phyloP scores from a whole-genome alignment of 805 yeast genomes.

The Wickerhamomyces strasburgensis region DNA sequence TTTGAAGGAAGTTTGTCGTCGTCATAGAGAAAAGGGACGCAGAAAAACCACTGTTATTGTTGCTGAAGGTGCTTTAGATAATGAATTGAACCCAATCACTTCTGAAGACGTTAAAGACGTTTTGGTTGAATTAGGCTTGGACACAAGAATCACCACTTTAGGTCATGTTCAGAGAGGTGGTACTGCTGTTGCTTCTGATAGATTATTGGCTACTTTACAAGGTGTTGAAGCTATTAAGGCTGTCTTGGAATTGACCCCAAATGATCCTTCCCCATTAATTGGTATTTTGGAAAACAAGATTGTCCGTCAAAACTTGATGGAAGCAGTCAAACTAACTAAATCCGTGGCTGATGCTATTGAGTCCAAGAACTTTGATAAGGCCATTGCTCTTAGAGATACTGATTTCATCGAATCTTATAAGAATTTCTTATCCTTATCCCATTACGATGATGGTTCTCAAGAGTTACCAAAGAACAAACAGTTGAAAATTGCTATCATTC shows the following conservation, averaged over 20 bases:
- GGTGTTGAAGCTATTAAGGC: constrained; percentile 98
- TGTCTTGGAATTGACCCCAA: constrained; percentile 80
- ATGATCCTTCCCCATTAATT: constrained; percentile 91
- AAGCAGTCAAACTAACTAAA: constrained; percentile 83
- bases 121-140: constrained; percentile 79
- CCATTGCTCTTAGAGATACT: constrained; percentile 81
- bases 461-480: constrained; percentile 55
- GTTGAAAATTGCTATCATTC: constrained; percentile 76
- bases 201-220: constrained; percentile 88
- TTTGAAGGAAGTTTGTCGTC: constrained; percentile 64
- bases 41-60: constrained; percentile 95
- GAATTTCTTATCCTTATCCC: constrained; percentile 64
- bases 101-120: constrained; percentile 78
- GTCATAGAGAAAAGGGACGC: constrained; percentile 84
- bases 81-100: constrained; percentile 73
- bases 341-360: constrained; percentile 88
- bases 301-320: constrained; percentile 78
- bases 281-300: constrained; percentile 85
- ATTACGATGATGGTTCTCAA: constrained; percentile 62
- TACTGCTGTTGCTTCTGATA: constrained; percentile 92
- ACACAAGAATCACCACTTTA: constrained; percentile 89
- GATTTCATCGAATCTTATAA: constrained; percentile 78
- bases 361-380: constrained; percentile 73
- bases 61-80: constrained; percentile 95
- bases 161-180: constrained; percentile 99